These are phyloP conservation scores for Pistacia atlantica DNA, from an alignment of 345 rosid genomes.

Conservation along the genomic window DNA sequence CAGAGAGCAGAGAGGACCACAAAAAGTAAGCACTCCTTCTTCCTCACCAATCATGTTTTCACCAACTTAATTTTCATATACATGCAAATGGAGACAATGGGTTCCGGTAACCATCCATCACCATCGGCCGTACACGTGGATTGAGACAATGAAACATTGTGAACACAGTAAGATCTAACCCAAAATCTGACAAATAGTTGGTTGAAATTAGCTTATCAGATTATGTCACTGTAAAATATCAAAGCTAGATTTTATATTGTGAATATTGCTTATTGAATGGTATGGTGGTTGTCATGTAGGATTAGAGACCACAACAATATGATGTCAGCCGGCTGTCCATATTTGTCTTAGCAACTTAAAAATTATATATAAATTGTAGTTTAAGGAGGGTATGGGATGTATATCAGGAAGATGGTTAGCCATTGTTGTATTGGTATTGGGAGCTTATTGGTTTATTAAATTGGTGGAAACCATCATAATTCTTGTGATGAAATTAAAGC, in stretches of 20 bases:
- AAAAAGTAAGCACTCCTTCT: neutral
- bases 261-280: neutral
- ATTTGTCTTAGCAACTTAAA: constrained; percentile 13
- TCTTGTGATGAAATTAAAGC: neutral
- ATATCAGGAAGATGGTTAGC: neutral
- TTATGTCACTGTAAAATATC: constrained; percentile 6
- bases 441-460: constrained; percentile 2
- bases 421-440: neutral
- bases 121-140: neutral
- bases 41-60: constrained; percentile 6
- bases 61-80: constrained; percentile 3
- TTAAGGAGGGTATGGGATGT: neutral
- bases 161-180: neutral
- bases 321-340: constrained; percentile 10
- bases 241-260: neutral
- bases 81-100: constrained; percentile 13
- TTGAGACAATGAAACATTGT: neutral
- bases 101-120: neutral
- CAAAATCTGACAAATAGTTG: neutral
- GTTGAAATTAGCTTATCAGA: constrained; percentile 25
- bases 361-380: neutral
- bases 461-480: constrained; percentile 3
- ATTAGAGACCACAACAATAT: constrained; percentile 8
- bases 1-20: constrained; percentile 4
- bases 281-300: constrained; percentile 22